These are phyloP conservation scores for Fusarium scirpi DNA, from an alignment of 2,329 filamentous ascomycete genomes.

Conservation along the genomic window DNA sequence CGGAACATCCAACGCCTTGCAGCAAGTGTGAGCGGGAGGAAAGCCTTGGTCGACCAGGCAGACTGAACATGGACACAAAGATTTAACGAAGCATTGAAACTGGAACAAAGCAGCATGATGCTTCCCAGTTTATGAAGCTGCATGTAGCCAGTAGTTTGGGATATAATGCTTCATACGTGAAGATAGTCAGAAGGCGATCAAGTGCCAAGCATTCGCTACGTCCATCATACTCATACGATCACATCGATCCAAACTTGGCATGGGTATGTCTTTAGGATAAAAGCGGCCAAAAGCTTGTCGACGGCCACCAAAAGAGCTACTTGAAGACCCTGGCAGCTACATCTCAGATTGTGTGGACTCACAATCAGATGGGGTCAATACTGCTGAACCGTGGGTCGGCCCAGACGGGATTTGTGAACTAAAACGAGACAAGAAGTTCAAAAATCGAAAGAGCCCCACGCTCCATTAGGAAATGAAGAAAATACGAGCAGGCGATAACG, in stretches of 20 bases:
- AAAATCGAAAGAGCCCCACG: slow-evolving; percentile 5
- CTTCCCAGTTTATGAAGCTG: not conserved
- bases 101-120: slow-evolving; percentile 13
- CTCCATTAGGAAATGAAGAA: slow-evolving; percentile 3
- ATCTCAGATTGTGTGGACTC: slow-evolving; percentile 20
- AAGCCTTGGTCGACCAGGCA: slow-evolving; percentile 1
- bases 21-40: slow-evolving; percentile 16
- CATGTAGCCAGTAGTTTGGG: not conserved
- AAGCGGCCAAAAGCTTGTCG: slow-evolving; percentile 35
- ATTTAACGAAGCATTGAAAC: not conserved
- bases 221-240: slow-evolving; percentile 17
- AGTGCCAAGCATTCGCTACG: slow-evolving; percentile 27
- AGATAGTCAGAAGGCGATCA: not conserved
- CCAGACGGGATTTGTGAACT: not conserved
- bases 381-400: slow-evolving; percentile 20
- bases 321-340: slow-evolving; percentile 2
- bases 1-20: slow-evolving; percentile 21
- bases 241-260: slow-evolving; percentile 24
- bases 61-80: slow-evolving; percentile 4
- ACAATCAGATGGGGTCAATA: slow-evolving; percentile 20
- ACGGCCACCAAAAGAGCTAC: not conserved
- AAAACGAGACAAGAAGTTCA: slow-evolving; percentile 7
- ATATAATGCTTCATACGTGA: not conserved
- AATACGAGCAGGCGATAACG: slow-evolving; percentile 7
- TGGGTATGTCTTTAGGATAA: slow-evolving; percentile 5